Evolutionary conservation across 495 filamentous ascomycete species (phyloP), one percentile per base, ranked within the genome.

Genomic region (Aspergillus sparsus): DNA sequence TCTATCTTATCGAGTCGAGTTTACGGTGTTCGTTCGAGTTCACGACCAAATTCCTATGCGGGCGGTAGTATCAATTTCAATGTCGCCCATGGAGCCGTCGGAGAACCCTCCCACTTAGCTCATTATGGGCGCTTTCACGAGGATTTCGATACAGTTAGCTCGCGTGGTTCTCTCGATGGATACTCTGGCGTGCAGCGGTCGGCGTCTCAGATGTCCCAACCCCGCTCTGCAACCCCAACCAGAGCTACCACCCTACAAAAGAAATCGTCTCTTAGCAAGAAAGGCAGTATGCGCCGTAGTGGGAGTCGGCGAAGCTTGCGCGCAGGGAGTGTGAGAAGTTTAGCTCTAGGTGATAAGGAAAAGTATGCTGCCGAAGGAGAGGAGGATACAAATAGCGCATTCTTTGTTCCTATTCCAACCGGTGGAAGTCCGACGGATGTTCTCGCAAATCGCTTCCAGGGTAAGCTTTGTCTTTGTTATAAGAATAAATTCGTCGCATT

Each of bases 321-420:
- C 59, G 89, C 92, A 10, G 91, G 90, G 13, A 95, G 92, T 70
- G 89, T 94, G 39, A 84, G 85, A 60, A 91, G 89, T 66, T 74
- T 90, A 49, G 85, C 80, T 41, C 77, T 91, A 51, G 89, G 79
- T 37, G 82, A 84, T 42, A 79, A 75, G 49, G 78, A 80, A 55
- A 81, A 77, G 80, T 77, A 82, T 75, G 66, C 74, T 66, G 65
- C 66, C 50, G 83, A 83, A 34, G 87, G 87, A 47, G 76, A 80
- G 39, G 86, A 90, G 42, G 87, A 94, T 66, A 74, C 80, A 55
- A 92, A 94, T 62, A 97, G 89, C 70, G 89, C 87, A 13, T 97
- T 97, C 71, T 86, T 85, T 68, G 88, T 90, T 45, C 94, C 94
- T 1, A 87, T 98, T 27, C 95, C 94, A 7, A 98, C 94, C 2